Base-by-base conservation (phyloP, 768 basidiomycete species). In the Dentipellis fragilis region DNA sequence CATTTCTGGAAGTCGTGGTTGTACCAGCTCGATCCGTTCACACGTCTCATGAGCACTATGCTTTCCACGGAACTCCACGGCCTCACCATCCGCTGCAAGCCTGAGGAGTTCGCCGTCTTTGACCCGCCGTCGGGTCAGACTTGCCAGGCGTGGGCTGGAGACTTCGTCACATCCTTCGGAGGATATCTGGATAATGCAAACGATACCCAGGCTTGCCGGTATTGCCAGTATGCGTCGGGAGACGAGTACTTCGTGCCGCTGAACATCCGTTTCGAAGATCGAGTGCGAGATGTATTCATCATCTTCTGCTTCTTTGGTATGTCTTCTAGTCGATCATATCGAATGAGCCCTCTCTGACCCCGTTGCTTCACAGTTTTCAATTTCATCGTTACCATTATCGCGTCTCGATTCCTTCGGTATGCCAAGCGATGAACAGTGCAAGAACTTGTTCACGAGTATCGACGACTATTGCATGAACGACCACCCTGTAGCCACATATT, bases 1-100 rank as follows among this genome's bases (percentile, higher is more conserved):
- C 65, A 66, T 29, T 89, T 89, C 75, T 89, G 85, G 85, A 72
- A 78, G 58, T 75, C 73, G n/a, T 92, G 89, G 88, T 67, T 91
- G 14, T 92, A 92, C 67, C 74, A 83, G 58, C 70, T 87, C 8
- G 72, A 74, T 47, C 89, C 89, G 0, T 88, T 82, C 67, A 89
- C 86, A 0, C 79, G 87, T 21, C 73, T 80, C 10, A 68, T 91
- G 22, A 76, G 82, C 6, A 80, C 89, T 16, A 84, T 92, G 75
- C 70, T 90, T 34, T 80, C 86, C 0, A 90, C 86, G 4, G 89
- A 89, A 62, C 73, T 93, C 10, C 80, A 88, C 62, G 88, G 83
- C 14, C 73, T 91, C n/a, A 60, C 64, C 0, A 83, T 93, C 58
- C 64, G 55, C 21, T 89, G 91, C 72, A 75, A 79, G 21, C 62